Percentiles rank a stretch among this genome's conserved stretches.
phyloP scores from a whole-genome alignment of 192 early-diverging fungal genomes.

The Dispira simplex region DNA sequence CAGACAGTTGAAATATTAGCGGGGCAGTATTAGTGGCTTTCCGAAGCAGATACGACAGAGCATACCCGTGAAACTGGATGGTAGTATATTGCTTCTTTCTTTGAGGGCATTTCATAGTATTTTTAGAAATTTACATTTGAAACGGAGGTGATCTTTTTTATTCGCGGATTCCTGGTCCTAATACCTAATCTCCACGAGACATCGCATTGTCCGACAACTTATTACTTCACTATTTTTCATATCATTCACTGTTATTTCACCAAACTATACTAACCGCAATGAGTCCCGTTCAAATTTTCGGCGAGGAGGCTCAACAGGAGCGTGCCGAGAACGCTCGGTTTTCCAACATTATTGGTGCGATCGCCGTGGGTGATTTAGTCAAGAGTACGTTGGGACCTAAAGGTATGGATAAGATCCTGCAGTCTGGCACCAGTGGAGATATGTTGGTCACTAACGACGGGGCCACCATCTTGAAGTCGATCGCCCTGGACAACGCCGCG shows the following conservation, averaged over 20 bases:
- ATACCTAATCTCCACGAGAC: too few species aligned
- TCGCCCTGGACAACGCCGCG: slow-evolving; percentile 94
- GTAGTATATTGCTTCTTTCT: too few species aligned
- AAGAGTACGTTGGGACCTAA: slow-evolving; percentile 96
- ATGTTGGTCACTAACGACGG: slow-evolving; percentile 97
- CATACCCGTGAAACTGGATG: too few species aligned
- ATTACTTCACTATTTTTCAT: background rate
- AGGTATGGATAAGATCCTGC: slow-evolving; percentile 99
- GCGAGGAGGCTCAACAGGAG: slow-evolving; percentile 90
- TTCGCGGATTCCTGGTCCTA: too few species aligned
- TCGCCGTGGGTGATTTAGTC: slow-evolving; percentile 96
- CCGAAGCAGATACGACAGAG: too few species aligned
- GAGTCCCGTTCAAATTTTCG: slow-evolving; percentile 84
- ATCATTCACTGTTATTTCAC: too few species aligned
- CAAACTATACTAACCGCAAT: slow-evolving; percentile 10
- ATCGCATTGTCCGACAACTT: background rate
- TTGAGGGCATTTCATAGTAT: too few species aligned
- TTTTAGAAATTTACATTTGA: too few species aligned
- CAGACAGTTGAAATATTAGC: too few species aligned
- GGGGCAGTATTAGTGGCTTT: too few species aligned
- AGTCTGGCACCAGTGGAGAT: slow-evolving; percentile 72
- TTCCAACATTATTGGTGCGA: slow-evolving; percentile 83
- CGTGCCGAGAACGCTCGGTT: slow-evolving; percentile 95
- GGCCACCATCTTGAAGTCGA: slow-evolving; percentile 96
- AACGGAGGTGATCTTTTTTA: too few species aligned